A percentile compares a stretch with the other conserved stretches of the same genome.
Conservation (phyloP, 1,139 yeast species). For the Magnusiomyces clavatus region DNA sequence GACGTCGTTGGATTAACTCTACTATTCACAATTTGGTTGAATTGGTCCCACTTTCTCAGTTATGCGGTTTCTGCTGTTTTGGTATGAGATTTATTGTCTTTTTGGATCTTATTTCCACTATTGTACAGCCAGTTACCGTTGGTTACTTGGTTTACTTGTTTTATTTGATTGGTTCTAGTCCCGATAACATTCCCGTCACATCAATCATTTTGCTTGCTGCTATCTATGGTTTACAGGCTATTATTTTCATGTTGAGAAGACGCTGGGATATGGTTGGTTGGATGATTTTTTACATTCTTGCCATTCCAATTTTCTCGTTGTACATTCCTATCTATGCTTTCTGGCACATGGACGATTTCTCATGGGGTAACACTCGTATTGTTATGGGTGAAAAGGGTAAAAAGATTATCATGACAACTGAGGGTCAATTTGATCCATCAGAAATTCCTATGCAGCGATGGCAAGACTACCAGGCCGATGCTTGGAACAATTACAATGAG, state of each 20-base stretch:
- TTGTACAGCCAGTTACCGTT: conserved; percentile 37
- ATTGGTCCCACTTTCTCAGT: conserved; percentile 34
- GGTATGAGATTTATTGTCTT: conserved; percentile 38
- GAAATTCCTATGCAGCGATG: conserved; percentile 34
- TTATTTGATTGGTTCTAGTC: conserved; percentile 28
- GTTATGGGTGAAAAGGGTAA: conserved; percentile 36
- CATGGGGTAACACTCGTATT: conserved; percentile 41
- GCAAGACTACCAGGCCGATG: conserved; percentile 35
- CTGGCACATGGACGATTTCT: conserved; percentile 41
- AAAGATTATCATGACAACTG: conserved; percentile 30
- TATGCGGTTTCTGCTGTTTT: conserved; percentile 40
- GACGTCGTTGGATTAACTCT: conserved; percentile 41
- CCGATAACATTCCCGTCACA: conserved; percentile 32
- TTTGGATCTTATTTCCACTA: conserved; percentile 34
- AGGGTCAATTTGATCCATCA: conserved; percentile 25
- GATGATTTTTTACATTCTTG: conserved; percentile 37
- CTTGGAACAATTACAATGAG: conserved; percentile 26
- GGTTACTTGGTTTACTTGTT: conserved; percentile 36
- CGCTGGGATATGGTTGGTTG: conserved; percentile 41
- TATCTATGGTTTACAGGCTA: conserved; percentile 36
- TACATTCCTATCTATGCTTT: conserved; percentile 36
- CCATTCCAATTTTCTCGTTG: conserved; percentile 35
- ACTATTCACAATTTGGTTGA: conserved; percentile 38
- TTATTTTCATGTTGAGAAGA: conserved; percentile 34
- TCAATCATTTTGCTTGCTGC: conserved; percentile 35